phyloP scores from a whole-genome alignment of 139 green algal species.

The Deuterostichococcus epilithicus region DNA sequence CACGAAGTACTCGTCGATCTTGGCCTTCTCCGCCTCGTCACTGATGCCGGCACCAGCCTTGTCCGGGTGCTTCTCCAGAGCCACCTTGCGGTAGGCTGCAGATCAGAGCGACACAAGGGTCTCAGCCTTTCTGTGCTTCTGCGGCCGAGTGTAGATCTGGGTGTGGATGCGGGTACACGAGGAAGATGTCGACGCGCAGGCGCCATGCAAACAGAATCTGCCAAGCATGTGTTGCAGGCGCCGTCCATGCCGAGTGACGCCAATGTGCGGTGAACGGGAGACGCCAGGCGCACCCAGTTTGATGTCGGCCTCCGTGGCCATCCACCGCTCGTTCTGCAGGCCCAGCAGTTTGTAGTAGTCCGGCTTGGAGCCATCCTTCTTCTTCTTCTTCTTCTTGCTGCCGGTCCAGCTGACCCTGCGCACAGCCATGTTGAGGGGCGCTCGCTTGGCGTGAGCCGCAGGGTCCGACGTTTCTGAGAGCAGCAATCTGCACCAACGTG shows the following conservation, averaged over 20 bases:
- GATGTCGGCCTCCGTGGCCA: constrained; percentile 73
- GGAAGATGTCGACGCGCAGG: too few relatives aligned
- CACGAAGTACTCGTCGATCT: constrained; percentile 82
- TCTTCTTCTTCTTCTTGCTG: constrained; percentile 65
- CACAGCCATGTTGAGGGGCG: neutral
- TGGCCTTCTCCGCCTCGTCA: constrained; percentile 40
- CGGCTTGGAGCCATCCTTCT: constrained; percentile 40
- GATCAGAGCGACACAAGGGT: too few relatives aligned
- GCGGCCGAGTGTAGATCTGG: too few relatives aligned
- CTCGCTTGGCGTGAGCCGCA: neutral
- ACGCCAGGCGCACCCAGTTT: constrained; percentile 48
- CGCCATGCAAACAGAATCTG: too few relatives aligned
- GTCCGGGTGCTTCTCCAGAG: constrained; percentile 89
- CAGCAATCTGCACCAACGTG: neutral
- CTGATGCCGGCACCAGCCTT: constrained; percentile 47
- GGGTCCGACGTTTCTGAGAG: neutral
- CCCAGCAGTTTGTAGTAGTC: constrained; percentile 87
- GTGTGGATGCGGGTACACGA: too few relatives aligned
- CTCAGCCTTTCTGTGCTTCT: neutral
- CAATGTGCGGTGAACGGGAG: neutral
- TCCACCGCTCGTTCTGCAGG: constrained; percentile 77
- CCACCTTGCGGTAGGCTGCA: constrained; percentile 73
- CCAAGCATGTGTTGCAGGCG: neutral
- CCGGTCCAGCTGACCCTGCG: constrained; percentile 60
- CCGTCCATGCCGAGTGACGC: neutral